phyloP scores from a whole-genome alignment of 108 stramenopile species.

The Aurantiochytrium sp. region DNA sequence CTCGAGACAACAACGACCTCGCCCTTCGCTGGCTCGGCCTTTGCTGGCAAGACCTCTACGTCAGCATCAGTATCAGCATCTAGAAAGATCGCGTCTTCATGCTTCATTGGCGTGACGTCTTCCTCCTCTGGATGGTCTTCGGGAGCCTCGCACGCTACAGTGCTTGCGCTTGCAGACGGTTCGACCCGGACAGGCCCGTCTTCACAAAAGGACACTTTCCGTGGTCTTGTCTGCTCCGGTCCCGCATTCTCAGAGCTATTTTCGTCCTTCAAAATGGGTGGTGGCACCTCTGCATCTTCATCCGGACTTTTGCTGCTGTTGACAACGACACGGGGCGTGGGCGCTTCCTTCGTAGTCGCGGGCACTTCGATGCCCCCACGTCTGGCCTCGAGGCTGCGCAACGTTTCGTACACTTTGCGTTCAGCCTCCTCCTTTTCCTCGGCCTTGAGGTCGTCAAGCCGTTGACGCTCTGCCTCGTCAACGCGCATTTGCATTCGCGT shows the following conservation, averaged over 20 bases:
- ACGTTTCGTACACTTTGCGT: conserved; percentile 21
- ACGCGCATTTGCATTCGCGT: conserved; percentile 44
- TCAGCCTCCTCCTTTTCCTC: conserved; percentile 46
- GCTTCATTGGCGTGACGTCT: not conserved
- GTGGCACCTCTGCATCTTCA: no score
- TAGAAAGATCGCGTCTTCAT: not conserved
- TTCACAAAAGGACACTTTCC: not conserved
- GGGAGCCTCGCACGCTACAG: not conserved
- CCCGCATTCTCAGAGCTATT: no score
- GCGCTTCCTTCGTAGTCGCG: not conserved
- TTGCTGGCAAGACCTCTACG: no score
- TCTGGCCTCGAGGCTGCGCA: not conserved
- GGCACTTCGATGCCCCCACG: not conserved
- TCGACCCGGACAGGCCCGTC: not conserved
- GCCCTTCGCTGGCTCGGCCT: no score
- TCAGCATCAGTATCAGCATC: not conserved
- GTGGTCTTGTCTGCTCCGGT: not conserved
- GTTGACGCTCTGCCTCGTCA: conserved; percentile 40
- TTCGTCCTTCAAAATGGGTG: not conserved
- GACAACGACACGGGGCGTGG: no score
- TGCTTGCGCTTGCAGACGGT: no score
- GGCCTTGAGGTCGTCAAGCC: conserved; percentile 41
- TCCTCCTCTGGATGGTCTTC: not conserved
- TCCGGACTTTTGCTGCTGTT: no score
- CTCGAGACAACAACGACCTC: no score